Evolutionary conservation across 2,329 filamentous ascomycete genomes (phyloP), one percentile per base, ranked within the genome.

Genomic region (Pseudogymnoascus sp.): DNA sequence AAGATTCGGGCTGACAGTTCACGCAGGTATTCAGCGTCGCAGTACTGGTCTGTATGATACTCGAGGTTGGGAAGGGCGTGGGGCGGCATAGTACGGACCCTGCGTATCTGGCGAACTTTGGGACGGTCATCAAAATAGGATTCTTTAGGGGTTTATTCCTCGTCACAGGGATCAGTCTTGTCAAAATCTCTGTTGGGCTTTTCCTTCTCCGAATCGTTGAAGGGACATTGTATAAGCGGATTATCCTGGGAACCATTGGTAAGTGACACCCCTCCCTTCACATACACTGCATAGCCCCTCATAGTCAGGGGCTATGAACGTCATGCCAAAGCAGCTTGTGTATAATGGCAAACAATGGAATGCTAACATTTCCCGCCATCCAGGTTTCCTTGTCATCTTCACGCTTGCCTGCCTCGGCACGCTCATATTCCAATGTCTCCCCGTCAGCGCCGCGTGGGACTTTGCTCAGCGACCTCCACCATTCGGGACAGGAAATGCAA

Each of bases 111-210:
- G 1, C 10, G 5, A 55, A 55, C 27, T 12, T 55, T n/a, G 12
- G 8, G 12, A 15, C 29, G 27, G 12, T 55, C 45, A 55, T 55
- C 8, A 55, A 55, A 15, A 55, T 55, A 55, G n/a, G 45, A 4
- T 55, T 55, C 45, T 31, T 55, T 55, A n/a, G 45, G n/a, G 29
- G 45, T 9, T 10, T 55, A 18, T 55, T 55, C 9, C 45, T 79
- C 39, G 77, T 79, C 65, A 65, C 77, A 5, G 79, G 75, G 0
- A 74, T 78, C 3, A 73, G 74, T 9, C 66, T 74, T 0, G 75
- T 80, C 63, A 81, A 81, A 66, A 72, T 81, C 8, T 80, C 79
- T 0, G 74, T 80, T 29, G 76, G 73, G 1, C 72, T 78, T 31
- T 78, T 79, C 64, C 69, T 81, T 4, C 68, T 80, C 60, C 71